phyloP scores from a whole-genome alignment of 2,329 filamentous ascomycete species.

The Arthroderma uncinatum region DNA sequence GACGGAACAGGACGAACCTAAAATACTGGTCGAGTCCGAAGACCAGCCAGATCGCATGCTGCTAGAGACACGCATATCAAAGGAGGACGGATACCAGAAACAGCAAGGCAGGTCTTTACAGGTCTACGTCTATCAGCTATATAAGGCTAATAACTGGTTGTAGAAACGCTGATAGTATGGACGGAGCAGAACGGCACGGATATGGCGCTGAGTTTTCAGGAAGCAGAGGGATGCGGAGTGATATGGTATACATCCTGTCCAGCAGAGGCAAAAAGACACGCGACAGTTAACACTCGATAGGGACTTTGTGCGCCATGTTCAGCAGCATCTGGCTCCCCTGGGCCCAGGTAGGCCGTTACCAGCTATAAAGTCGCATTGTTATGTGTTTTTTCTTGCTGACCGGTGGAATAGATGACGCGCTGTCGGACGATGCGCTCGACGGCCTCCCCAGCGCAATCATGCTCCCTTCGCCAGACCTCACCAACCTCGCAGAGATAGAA shows the following conservation, averaged over 20 bases:
- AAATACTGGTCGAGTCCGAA: slow-evolving; percentile 85
- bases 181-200: slow-evolving; percentile 83
- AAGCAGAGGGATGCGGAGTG: slow-evolving; percentile 80
- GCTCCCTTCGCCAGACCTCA: slow-evolving; percentile 69
- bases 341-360: slow-evolving; percentile 48
- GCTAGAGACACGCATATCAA: slow-evolving; percentile 78
- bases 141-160: slow-evolving; percentile 17
- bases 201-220: slow-evolving; percentile 97
- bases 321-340: slow-evolving; percentile 56
- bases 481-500: slow-evolving; percentile 74
- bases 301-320: slow-evolving; percentile 82
- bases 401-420: slow-evolving; percentile 55
- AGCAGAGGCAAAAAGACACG: background rate
- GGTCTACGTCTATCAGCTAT: background rate
- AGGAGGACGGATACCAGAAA: slow-evolving; percentile 94
- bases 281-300: slow-evolving; percentile 38
- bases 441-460: slow-evolving; percentile 54
- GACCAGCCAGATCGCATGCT: slow-evolving; percentile 75
- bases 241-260: slow-evolving; percentile 58
- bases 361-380: too few species aligned
- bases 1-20: slow-evolving; percentile 60
- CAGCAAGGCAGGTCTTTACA: slow-evolving; percentile 61
- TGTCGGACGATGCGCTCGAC: slow-evolving; percentile 82
- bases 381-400: slow-evolving; percentile 3
- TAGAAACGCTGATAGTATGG: slow-evolving; percentile 97